phyloP scores from a whole-genome alignment of 176 grass and related monocot species.

The barley (Hordeum vulgare) region DNA sequence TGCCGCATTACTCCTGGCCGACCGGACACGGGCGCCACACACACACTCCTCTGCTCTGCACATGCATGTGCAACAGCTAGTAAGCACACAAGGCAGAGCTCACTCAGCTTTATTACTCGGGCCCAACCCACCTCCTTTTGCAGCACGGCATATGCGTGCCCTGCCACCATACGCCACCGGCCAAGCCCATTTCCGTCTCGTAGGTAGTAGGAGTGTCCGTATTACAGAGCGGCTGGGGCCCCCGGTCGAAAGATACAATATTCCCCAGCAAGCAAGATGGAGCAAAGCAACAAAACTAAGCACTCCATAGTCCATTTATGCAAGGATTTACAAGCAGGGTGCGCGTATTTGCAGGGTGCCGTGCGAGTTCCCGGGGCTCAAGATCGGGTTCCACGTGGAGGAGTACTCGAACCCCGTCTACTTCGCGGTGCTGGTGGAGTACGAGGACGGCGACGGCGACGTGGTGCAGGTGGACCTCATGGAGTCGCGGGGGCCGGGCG shows the following conservation, averaged over 20 bases:
- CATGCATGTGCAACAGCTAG: conserved; percentile 34
- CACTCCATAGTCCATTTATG: too few species aligned
- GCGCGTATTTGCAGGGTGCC: conserved; percentile 43
- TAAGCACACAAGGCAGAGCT: background rate
- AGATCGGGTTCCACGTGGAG: conserved; percentile 82
- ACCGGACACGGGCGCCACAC: background rate
- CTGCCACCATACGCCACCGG: conserved; percentile 20
- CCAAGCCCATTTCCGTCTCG: conserved; percentile 1
- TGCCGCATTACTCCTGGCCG: conserved; percentile 21
- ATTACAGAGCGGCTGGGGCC: background rate
- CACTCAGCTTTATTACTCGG: conserved; percentile 19
- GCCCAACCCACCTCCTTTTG: background rate
- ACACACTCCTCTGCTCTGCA: background rate
- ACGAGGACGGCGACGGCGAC: conserved; percentile 93
- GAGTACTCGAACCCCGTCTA: conserved; percentile 68
- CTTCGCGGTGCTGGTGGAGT: conserved; percentile 73
- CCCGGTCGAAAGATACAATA: background rate
- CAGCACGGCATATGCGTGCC: conserved; percentile 4
- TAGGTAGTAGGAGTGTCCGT: too few species aligned
- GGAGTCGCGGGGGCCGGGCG: conserved; percentile 27
- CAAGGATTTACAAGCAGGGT: too few species aligned
- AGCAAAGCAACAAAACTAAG: background rate
- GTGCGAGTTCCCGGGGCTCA: conserved; percentile 72
- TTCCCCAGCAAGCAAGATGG: background rate
- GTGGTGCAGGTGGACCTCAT: conserved; percentile 74